Base-by-base conservation (phyloP, 2,329 filamentous ascomycete species). In the Verticillium klebahnii region DNA sequence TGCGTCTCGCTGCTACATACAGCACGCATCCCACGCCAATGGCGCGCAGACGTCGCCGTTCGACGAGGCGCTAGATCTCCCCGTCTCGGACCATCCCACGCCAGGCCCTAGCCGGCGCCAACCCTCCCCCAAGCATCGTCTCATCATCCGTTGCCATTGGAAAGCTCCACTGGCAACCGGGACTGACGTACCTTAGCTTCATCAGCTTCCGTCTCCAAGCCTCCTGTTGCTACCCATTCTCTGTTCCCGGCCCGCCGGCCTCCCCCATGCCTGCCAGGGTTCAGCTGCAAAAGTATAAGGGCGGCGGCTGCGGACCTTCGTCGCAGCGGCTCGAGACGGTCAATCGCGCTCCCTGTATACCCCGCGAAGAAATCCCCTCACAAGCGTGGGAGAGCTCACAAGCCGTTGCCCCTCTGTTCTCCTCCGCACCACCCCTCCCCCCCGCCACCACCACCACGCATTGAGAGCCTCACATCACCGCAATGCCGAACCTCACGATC, bases 401-500 rank as follows among this genome's bases (percentile, higher is more conserved):
- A 58, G 56, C 56, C 29, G 32, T 31, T 59, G 40, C 58, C 56
- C 56, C 56, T 58, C 56, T 45, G 32, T 34, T 29, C 9, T 25
- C 29, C 17, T 52, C 39, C 29, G 23, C 45, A 36, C 32, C 31
- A 14, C 59, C 59, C 45, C 58, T 61, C 37, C 63, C 61, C 57
- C 59, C 58, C 58, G 57, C 63, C 37, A 39, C 62, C 50, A 58
- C 31, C 36, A 61, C 36, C 55, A 34, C 54, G 2, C 7, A 56
- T 56, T 56, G 54, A 32, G 5, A 50, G 14, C 57, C 19, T 59
- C 56, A 56, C 62, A 14, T 11, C 68, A 66, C 17, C 68, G 65
- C 62, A 61, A 85, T 84, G 82, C 74, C 78, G 19, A 74, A 77
- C 62, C 78, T 97, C 67, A 90, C 85, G 5, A 85, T 97, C 69